Evolutionary conservation across 2,329 filamentous ascomycete species (phyloP).

Genomic region (Penicillium sp.): DNA sequence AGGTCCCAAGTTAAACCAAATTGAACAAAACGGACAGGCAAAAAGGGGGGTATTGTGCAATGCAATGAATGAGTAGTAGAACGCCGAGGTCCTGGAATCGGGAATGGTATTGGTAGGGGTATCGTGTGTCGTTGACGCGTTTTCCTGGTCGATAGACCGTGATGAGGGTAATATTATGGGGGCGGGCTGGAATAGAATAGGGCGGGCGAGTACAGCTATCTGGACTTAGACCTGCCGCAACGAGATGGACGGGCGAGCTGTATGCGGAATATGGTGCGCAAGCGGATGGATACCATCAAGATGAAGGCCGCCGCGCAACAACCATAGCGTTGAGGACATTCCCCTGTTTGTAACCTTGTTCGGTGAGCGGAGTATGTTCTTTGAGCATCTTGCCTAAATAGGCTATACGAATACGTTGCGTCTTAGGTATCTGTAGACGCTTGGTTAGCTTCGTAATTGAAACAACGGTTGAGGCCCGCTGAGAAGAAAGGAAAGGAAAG

Average conservation of each 20-base stretch:
- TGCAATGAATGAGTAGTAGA: conserved; percentile 2
- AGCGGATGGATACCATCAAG: conserved; percentile 3
- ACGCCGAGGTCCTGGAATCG: background rate
- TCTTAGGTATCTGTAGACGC: conserved; percentile 57
- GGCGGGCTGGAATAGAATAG: background rate
- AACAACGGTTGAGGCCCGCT: background rate
- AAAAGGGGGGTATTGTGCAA: conserved; percentile 35
- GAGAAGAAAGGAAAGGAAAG: background rate
- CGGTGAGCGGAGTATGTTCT: conserved; percentile 66
- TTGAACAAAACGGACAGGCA: conserved; percentile 9
- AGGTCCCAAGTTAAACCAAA: background rate
- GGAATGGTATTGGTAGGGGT: background rate
- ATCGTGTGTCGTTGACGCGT: conserved; percentile 5
- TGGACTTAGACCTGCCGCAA: too few species aligned
- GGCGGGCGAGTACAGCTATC: background rate
- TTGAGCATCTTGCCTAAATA: conserved; percentile 83
- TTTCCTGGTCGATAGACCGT: background rate
- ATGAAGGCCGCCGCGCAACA: conserved; percentile 39
- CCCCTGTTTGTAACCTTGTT: conserved; percentile 76
- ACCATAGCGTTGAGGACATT: conserved; percentile 80
- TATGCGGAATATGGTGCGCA: background rate
- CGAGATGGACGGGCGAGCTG: too few species aligned
- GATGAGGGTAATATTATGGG: background rate
- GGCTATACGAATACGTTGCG: conserved; percentile 69
- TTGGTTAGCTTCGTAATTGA: background rate